A percentile compares a stretch with the other conserved stretches of the same genome.
Evolutionary conservation across 75 land plant genomes (phyloP).

Genomic region (Selaginella moellendorffii): DNA sequence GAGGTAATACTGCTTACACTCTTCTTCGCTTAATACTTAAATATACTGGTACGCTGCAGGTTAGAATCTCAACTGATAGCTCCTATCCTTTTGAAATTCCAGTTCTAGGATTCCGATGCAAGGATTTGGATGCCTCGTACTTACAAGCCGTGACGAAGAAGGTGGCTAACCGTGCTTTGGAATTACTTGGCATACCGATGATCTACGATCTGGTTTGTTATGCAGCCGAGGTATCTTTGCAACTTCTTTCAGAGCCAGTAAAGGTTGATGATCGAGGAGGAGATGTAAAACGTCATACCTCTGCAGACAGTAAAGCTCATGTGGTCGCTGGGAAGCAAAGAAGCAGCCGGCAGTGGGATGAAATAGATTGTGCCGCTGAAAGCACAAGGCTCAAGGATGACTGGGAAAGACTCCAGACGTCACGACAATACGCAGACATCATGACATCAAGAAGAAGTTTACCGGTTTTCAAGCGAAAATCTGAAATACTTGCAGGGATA

Average conservation of each 20-base stretch:
- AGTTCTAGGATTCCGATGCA: slow-evolving; percentile 18
- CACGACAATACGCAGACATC: background rate
- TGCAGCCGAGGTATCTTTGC: slow-evolving; percentile 14
- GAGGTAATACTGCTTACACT: slow-evolving; percentile 14
- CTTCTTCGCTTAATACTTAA: background rate
- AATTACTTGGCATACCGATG: slow-evolving; percentile 18
- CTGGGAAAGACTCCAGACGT: slow-evolving; percentile 4
- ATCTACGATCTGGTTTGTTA: slow-evolving; percentile 19
- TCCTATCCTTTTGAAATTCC: slow-evolving; percentile 31
- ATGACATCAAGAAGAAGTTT: background rate
- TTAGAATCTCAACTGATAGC: slow-evolving; percentile 15
- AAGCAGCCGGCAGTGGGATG: background rate
- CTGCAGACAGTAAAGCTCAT: background rate
- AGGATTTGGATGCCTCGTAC: background rate
- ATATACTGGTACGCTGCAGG: slow-evolving; percentile 11
- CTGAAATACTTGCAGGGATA: background rate
- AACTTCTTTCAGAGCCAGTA: background rate
- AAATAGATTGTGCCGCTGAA: background rate
- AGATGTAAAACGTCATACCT: background rate
- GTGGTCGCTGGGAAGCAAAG: background rate
- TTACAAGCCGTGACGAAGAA: slow-evolving; percentile 17
- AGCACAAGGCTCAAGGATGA: slow-evolving; percentile 10
- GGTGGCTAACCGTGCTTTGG: slow-evolving; percentile 13
- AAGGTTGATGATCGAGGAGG: background rate
- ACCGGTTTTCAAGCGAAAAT: background rate